A percentile compares a stretch with the other conserved stretches of the same genome.
These are phyloP conservation scores for Neoboletus brunneissimus DNA, from an alignment of 768 basidiomycete genomes.

Conservation along the genomic window DNA sequence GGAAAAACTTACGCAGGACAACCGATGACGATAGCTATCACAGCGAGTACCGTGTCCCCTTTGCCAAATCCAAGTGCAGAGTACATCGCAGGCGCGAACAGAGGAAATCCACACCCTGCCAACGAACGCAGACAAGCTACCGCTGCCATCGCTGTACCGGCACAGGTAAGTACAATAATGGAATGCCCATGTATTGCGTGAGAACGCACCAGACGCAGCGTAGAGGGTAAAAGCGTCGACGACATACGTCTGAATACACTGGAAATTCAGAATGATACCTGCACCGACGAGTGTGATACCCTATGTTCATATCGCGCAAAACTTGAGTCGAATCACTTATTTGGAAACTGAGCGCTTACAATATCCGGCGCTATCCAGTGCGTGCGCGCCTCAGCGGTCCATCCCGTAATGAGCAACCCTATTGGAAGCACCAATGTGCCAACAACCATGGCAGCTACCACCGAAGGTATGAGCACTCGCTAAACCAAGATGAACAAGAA, in stretches of 20 bases:
- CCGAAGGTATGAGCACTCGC: conserved; percentile 2
- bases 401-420: conserved; percentile 69
- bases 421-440: conserved; percentile 59
- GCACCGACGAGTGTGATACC: conserved; percentile 56
- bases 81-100: conserved; percentile 76
- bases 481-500: neutral
- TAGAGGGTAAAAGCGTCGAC: conserved; percentile 65
- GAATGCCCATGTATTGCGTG: neutral
- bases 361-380: conserved; percentile 75
- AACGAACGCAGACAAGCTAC: conserved; percentile 60
- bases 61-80: conserved; percentile 64
- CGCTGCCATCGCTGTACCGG: conserved; percentile 55
- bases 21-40: conserved; percentile 54
- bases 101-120: conserved; percentile 71
- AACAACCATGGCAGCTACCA: conserved; percentile 54
- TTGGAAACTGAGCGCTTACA: conserved; percentile 34
- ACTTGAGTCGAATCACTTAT: neutral
- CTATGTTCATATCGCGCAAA: conserved; percentile 31
- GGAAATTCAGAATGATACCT: conserved; percentile 58
- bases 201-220: conserved; percentile 57
- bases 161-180: neutral
- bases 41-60: conserved; percentile 64
- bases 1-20: conserved; percentile 44
- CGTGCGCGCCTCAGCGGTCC: conserved; percentile 54
- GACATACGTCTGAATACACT: conserved; percentile 63